phyloP scores from a whole-genome alignment of 257 asterid species.

The Cruciata laevipes region DNA sequence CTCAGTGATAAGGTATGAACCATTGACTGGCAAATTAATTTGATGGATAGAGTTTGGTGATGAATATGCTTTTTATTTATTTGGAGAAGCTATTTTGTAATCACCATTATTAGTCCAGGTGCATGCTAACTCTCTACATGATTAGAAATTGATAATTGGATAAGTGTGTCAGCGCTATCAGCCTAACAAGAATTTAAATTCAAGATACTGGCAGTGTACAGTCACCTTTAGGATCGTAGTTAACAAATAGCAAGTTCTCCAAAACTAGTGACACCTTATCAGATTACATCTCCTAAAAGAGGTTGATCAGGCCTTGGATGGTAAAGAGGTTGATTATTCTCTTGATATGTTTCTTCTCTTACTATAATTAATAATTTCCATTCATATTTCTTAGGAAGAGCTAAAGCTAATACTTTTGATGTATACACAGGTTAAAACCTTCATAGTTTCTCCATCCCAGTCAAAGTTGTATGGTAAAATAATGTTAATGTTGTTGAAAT shows the following conservation, averaged over 20 bases:
- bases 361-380: not conserved
- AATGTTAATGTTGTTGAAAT: not conserved
- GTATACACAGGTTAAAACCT: no score
- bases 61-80: not conserved
- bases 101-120: not conserved
- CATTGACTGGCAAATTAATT: not conserved
- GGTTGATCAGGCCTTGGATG: no score
- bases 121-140: not conserved
- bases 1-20: not conserved
- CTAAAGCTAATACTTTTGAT: not conserved
- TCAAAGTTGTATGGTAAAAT: no score
- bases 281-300: no score
- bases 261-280: no score
- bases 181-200: not conserved
- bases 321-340: no score
- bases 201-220: not conserved
- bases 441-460: no score
- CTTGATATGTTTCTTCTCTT: no score
- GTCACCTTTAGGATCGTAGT: no score
- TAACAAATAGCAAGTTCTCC: no score
- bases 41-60: not conserved
- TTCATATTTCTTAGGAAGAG: not conserved
- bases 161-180: not conserved
- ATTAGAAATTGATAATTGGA: no score
- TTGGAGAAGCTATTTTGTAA: not conserved